Evolutionary conservation across 345 rosid species (phyloP), one percentile per base, ranked within the genome.

Genomic region (Orychophragmus violaceus): DNA sequence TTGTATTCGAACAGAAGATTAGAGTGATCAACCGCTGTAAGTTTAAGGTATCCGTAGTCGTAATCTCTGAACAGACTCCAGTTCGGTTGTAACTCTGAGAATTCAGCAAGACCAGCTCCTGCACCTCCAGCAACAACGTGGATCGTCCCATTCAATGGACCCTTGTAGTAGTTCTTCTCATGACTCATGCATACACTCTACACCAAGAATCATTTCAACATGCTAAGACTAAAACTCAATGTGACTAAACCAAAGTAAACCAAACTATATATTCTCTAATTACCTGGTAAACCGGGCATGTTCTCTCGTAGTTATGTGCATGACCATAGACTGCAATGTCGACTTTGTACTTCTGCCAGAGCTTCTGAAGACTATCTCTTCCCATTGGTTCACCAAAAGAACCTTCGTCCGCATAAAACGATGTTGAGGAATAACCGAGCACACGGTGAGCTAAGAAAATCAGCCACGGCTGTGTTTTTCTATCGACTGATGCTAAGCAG

Each of bases 331-430:
- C 27, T 41, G 88, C 90, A 68, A 88, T 78, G 55, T 86, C 96
- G 14, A 88, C 96, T 70, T 86, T 85, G 74, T 88, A 82, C 44
- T 84, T 85, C 74, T 85, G 89, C 95, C 95, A 88, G 0, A 88
- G 89, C 25, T 79, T 88, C 33, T 86, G 82, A 66, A 88, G 86
- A 74, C 77, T 79, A 16, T 76, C 86, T 81, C 82, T 81, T 8
- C 88, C 91, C 83, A 84, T 80, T 53, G 89, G 91, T 25, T 88
- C 95, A 0, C 52, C 95, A 46, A 81, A 88, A 52, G 86, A 68
- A 56, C 88, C 89, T 48, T 83, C 70, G 14, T 49, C 33, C 0
- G 85, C 95, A 13, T 85, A 88, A 70, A 44, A 66, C 1, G 5
- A 8, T 8, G 44, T 78, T 41, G 95, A 85, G 42, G 88, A 82